Evolutionary conservation across 148 eudicot genomes (phyloP).

Genomic region (Euryodendron excelsum): DNA sequence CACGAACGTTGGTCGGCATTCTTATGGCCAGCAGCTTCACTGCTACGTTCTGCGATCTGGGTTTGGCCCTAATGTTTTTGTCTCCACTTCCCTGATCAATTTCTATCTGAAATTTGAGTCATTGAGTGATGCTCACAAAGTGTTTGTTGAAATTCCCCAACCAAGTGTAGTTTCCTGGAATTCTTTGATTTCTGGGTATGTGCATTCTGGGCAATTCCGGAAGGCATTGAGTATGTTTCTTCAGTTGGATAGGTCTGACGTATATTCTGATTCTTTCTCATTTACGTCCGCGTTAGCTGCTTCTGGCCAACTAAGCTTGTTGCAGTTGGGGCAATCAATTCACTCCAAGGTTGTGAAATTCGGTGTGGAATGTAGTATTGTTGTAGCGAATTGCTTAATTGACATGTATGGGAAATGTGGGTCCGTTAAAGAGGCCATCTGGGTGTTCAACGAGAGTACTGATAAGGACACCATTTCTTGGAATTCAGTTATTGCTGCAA

Average conservation of each 20-base stretch:
- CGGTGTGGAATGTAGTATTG: constrained; percentile 45
- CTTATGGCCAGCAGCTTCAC: constrained; percentile 61
- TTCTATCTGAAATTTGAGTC: constrained; percentile 53
- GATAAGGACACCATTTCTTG: constrained; percentile 66
- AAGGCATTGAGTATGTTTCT: constrained; percentile 53
- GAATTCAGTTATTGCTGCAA: constrained; percentile 78
- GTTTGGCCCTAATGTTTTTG: constrained; percentile 41
- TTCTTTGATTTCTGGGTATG: constrained; percentile 74
- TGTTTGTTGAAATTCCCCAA: constrained; percentile 73
- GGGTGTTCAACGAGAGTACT: constrained; percentile 37
- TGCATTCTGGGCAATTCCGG: constrained; percentile 53
- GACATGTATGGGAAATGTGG: constrained; percentile 86
- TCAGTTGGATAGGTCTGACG: constrained; percentile 44
- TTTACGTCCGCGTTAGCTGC: constrained; percentile 63
- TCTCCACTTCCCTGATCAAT: constrained; percentile 51
- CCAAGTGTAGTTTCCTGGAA: constrained; percentile 75
- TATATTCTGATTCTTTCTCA: constrained; percentile 57
- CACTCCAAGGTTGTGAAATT: constrained; percentile 56
- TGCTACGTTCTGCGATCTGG: constrained; percentile 45
- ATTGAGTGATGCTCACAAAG: constrained; percentile 42
- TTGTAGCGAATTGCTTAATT: constrained; percentile 70
- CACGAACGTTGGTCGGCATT: constrained; percentile 28
- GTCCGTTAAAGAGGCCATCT: constrained; percentile 37
- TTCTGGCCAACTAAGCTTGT: constrained; percentile 53
- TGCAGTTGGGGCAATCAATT: constrained; percentile 51